Conservation (phyloP, 495 filamentous ascomycete species). For the Ramalina peruviana region DNA sequence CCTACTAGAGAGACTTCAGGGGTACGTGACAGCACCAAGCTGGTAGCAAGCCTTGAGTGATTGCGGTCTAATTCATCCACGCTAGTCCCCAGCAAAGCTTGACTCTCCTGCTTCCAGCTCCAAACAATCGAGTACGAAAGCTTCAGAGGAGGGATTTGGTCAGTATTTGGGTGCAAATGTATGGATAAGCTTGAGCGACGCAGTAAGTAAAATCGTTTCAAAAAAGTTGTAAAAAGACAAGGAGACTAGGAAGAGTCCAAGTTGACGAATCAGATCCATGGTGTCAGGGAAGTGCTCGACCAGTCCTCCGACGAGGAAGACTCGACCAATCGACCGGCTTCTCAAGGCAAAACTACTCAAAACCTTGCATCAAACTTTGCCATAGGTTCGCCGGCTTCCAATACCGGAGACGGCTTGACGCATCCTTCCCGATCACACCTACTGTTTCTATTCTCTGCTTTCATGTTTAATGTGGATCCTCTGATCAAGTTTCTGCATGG, state of each 20-base stretch:
- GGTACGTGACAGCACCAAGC: neutral
- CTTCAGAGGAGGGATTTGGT: neutral
- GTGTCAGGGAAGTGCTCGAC: neutral
- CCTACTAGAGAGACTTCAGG: neutral
- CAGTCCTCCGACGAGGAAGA: slow-evolving; percentile 1
- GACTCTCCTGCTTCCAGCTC: neutral
- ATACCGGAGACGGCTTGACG: neutral
- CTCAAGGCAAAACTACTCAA: neutral
- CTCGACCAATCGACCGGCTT: neutral
- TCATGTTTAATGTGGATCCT: slow-evolving; percentile 25
- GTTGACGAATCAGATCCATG: neutral
- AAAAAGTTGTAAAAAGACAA: too few relatives aligned
- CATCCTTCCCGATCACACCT: slow-evolving; percentile 4
- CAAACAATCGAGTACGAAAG: neutral
- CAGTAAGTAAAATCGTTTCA: too few relatives aligned
- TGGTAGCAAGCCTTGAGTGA: neutral
- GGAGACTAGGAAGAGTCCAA: too few relatives aligned
- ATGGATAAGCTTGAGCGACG: slow-evolving; percentile 1
- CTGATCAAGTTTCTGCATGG: slow-evolving; percentile 28
- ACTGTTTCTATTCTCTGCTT: slow-evolving; percentile 18
- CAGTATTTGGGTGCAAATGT: neutral
- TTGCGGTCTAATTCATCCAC: neutral
- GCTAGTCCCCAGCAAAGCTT: too few relatives aligned
- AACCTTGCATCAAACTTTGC: neutral
- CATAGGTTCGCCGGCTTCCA: neutral